Evolutionary conservation across 805 yeast species (phyloP), one percentile per base, ranked within the genome.

Genomic region (Metschnikowia picachoensis): DNA sequence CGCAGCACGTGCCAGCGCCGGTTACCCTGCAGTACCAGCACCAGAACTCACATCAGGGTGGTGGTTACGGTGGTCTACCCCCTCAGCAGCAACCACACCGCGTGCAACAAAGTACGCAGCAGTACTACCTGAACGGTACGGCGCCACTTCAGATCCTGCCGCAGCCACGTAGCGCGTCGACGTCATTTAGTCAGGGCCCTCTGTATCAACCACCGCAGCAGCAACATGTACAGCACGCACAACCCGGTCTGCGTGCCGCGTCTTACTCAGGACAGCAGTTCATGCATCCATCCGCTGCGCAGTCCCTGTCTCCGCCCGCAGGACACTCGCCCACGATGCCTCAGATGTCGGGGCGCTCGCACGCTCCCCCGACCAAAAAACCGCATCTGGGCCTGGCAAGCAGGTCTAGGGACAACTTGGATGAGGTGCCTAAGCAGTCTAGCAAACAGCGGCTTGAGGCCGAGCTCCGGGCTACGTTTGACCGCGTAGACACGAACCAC

Each of bases 401-500:
- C 35, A 62, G 61, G 31, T 58, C 66, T 8, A 47, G 60, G 27
- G 59, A 49, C 8, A 56, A 55, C 17, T 36, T 47, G 32, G 55
- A 42, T 13, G 53, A 52, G 20, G 33, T 46, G 5, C 44, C 47
- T 10, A 56, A 57, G 42, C 32, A 50, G n/a, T 52, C 69, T 4
- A 57, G 70, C 27, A 71, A 71, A 53, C 73, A 68, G 31, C 64
- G 68, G 46, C 58, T 78, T 14, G 82, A 78, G 51, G 60, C 64
- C 20, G 80, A 77, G 51, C 64, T 78, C 40, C 60, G 78, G 33
- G 66, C 72, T 5, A 69, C 79, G 13, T 80, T 80, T 54, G 80
- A 76, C 44, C 73, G 73, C 43, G 81, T 77, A 4, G 85, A 83
- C 60, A 64, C 74, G 30, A 73, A 79, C 53, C 65, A 70, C 34